Conservation (phyloP, 257 asterid species). For the Avicennia marina region DNA sequence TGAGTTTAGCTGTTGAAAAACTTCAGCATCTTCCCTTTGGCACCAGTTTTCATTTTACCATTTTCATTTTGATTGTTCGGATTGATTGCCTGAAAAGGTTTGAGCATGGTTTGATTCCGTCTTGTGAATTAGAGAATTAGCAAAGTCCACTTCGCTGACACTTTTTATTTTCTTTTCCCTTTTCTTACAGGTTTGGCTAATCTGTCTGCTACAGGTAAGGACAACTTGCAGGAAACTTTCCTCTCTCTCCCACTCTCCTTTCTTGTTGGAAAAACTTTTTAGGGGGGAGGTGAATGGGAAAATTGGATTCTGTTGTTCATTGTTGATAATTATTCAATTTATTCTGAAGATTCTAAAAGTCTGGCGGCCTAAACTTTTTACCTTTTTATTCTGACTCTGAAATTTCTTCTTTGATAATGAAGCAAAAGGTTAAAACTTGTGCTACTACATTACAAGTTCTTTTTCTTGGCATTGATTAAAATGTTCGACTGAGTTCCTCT, state of each 20-base stretch:
- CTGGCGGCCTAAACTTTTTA: background rate
- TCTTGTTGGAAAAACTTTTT: constrained; percentile 1
- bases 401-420: background rate
- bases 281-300: background rate
- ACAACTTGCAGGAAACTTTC: background rate
- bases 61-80: no score
- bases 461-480: background rate
- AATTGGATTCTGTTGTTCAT: background rate
- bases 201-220: constrained; percentile 56
- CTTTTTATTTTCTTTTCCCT: constrained; percentile 2
- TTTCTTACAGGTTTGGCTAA: constrained; percentile 56
- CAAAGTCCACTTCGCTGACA: background rate
- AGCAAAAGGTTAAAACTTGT: background rate
- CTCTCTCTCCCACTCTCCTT: background rate
- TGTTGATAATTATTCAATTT: background rate
- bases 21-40: no score
- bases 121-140: background rate
- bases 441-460: background rate
- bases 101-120: no score
- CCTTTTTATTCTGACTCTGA: background rate
- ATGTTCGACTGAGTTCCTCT: background rate
- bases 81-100: no score
- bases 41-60: no score
- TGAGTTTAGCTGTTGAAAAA: no score
- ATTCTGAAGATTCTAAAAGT: background rate